These are phyloP conservation scores for Symmetrospora coprosmae DNA, from an alignment of 768 basidiomycete species.

Conservation along the genomic window DNA sequence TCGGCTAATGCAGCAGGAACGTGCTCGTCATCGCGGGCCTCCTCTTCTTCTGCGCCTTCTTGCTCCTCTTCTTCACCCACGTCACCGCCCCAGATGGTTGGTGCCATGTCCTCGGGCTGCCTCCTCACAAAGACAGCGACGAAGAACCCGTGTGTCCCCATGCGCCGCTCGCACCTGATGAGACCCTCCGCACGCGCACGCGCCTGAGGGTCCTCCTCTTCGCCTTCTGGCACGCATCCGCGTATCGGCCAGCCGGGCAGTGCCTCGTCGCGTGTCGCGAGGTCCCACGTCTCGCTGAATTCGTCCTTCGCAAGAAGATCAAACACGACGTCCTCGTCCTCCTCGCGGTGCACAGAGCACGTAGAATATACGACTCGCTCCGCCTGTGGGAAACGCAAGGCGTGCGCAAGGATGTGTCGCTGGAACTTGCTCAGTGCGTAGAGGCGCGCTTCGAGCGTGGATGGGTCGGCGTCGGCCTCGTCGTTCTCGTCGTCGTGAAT, in stretches of 20 bases:
- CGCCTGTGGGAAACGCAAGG: constrained; percentile 77
- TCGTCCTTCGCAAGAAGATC: constrained; percentile 59
- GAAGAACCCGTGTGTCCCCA: constrained; percentile 88
- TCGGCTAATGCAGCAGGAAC: too few species aligned
- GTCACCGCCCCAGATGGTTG: not conserved
- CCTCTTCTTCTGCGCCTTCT: not conserved
- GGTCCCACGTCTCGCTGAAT: constrained; percentile 49
- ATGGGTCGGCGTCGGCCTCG: constrained; percentile 44
- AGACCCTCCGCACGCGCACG: constrained; percentile 47
- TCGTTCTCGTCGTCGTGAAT: constrained; percentile 41
- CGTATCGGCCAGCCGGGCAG: constrained; percentile 71
- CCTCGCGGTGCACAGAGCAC: constrained; percentile 79
- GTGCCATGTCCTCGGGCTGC: not conserved
- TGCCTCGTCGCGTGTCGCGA: constrained; percentile 55
- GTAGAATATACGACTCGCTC: constrained; percentile 86
- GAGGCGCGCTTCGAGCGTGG: constrained; percentile 53
- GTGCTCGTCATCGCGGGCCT: constrained; percentile 38
- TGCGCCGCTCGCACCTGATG: constrained; percentile 45
- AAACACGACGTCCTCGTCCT: constrained; percentile 83
- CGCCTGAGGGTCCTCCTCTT: constrained; percentile 44
- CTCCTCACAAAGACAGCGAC: constrained; percentile 70
- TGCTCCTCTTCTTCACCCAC: not conserved
- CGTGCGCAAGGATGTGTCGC: constrained; percentile 76
- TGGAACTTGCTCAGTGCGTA: constrained; percentile 78
- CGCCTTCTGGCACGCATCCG: constrained; percentile 41